These are phyloP conservation scores for Olyra latifolia DNA, from an alignment of 176 grass and related monocot species.

Conservation along the genomic window DNA sequence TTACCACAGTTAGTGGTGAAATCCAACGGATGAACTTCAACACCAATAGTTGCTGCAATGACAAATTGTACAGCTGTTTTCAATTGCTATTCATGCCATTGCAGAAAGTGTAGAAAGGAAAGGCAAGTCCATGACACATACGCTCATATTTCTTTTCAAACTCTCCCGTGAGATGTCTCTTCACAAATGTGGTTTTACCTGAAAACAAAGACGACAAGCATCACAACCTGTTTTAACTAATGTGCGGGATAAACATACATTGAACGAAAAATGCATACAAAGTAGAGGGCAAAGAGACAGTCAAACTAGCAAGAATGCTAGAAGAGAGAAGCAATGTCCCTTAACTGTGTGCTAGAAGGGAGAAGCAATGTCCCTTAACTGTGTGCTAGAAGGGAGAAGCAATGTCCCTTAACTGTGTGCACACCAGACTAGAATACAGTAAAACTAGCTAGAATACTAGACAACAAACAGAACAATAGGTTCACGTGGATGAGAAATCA, in stretches of 20 bases:
- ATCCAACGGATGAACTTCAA: slow-evolving; percentile 86
- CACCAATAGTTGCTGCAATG: slow-evolving; percentile 80
- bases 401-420: neutral
- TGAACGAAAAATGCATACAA: neutral
- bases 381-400: neutral
- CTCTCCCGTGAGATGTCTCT: slow-evolving; percentile 93
- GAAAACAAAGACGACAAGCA: neutral
- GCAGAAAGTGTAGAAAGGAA: neutral
- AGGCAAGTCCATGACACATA: slow-evolving; percentile 16
- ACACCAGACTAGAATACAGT: no score
- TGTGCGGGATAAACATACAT: neutral
- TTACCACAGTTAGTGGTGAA: slow-evolving; percentile 90
- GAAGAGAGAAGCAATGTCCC: neutral
- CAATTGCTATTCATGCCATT: no score
- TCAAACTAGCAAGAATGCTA: neutral
- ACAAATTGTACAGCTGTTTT: neutral
- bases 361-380: no score
- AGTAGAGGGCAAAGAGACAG: neutral
- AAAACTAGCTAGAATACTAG: no score
- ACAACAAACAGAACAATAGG: no score
- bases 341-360: neutral
- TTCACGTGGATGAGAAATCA: neutral
- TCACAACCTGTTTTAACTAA: neutral
- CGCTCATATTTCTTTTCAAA: slow-evolving; percentile 91
- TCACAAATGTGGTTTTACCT: slow-evolving; percentile 95